Evolutionary conservation across 495 filamentous ascomycete genomes (phyloP).

Genomic region (Platismatia glauca): DNA sequence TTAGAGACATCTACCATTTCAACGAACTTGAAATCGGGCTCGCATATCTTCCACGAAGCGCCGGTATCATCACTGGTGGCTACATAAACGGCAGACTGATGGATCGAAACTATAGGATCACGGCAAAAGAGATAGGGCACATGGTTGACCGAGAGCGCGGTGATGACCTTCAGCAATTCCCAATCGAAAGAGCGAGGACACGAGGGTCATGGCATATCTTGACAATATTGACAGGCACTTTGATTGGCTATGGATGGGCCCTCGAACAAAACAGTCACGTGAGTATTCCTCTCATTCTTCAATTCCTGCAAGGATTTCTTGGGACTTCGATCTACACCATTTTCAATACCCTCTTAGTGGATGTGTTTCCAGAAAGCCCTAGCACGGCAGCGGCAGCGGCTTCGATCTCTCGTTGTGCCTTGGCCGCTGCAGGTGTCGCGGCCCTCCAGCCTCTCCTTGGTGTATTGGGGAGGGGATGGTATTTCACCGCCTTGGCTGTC

Average conservation of each 20-base stretch:
- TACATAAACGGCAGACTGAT: constrained; percentile 79
- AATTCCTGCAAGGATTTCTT: constrained; percentile 35
- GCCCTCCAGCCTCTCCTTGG: constrained; percentile 28
- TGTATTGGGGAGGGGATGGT: constrained; percentile 30
- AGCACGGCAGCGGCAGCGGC: constrained; percentile 30
- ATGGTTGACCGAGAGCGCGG: constrained; percentile 37
- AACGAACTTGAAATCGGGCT: constrained; percentile 33
- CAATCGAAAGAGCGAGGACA: constrained; percentile 52
- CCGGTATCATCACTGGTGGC: constrained; percentile 66
- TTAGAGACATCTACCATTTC: constrained; percentile 26
- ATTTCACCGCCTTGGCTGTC: constrained; percentile 27
- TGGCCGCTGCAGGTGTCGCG: constrained; percentile 28
- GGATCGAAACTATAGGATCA: constrained; percentile 40
- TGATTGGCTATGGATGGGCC: constrained; percentile 52
- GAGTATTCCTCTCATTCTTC: constrained; percentile 43
- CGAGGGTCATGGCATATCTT: constrained; percentile 26
- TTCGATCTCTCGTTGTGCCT: constrained; percentile 29
- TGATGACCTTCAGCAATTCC: constrained; percentile 48
- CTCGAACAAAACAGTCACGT: constrained; percentile 39
- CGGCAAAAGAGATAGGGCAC: constrained; percentile 27
- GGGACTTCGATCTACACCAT: constrained; percentile 13
- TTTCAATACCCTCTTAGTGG: constrained; percentile 28
- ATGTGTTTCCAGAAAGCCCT: constrained; percentile 27
- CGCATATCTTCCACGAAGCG: constrained; percentile 35
- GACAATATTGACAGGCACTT: constrained; percentile 22